Percentiles rank a stretch among this genome's conserved stretches.
These are phyloP conservation scores for Fusarium fracticaudum DNA, from an alignment of 2,329 filamentous ascomycete genomes.

Conservation along the genomic window DNA sequence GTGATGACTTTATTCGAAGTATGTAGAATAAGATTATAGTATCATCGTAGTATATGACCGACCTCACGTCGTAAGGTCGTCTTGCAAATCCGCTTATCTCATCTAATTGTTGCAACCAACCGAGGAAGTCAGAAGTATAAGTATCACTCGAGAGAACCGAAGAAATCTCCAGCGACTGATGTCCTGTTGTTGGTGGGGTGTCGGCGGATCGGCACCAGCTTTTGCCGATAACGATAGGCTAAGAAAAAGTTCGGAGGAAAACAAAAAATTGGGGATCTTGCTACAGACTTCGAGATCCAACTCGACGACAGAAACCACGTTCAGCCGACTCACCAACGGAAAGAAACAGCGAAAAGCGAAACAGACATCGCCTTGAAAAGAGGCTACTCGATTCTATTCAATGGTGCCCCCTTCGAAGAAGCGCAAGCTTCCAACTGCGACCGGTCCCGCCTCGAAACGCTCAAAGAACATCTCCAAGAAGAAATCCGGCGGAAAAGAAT, in stretches of 20 bases:
- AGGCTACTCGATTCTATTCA: conserved; percentile 11
- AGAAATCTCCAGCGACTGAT: neutral
- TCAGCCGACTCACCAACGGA: neutral
- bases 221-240: conserved; percentile 34
- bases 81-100: neutral
- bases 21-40: neutral
- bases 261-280: conserved; percentile 30
- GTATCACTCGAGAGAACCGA: neutral
- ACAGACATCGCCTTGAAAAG: neutral
- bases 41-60: neutral
- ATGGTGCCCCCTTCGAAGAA: conserved; percentile 51
- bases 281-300: conserved; percentile 21
- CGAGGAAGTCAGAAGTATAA: neutral
- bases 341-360: neutral
- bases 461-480: conserved; percentile 45
- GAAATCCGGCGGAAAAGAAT: conserved; percentile 43
- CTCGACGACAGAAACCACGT: conserved; percentile 12
- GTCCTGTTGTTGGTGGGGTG: conserved; percentile 5
- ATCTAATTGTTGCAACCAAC: neutral
- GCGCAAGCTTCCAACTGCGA: conserved; percentile 50
- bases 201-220: conserved; percentile 37
- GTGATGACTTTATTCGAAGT: neutral
- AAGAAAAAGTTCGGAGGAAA: conserved; percentile 20
- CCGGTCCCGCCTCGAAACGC: conserved; percentile 50
- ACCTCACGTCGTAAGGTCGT: neutral